Base-by-base conservation (phyloP, 2,329 filamentous ascomycete species). In the Raffaelea arxii region DNA sequence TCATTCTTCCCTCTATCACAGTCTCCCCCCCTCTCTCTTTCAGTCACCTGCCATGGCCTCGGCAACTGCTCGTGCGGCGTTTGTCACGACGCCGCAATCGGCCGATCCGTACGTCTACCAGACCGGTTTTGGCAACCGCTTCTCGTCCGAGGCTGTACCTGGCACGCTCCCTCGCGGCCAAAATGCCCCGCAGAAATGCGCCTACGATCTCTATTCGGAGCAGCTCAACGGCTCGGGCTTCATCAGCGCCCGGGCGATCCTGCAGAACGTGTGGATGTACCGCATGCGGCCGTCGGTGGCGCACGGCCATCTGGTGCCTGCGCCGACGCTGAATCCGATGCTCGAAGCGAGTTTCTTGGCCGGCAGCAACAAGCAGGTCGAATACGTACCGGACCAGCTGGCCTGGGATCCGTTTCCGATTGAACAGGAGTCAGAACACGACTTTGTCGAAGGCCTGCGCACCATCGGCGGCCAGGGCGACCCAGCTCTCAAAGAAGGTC, bases 41-140 rank as follows among this genome's bases (percentile, higher is more conserved):
- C 27, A 19, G 4, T 12, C 44, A 23, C 36, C 44, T 22, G 54
- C 53, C 24, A 56, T 52, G 11, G 55, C 57, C 25, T 47, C 46
- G 27, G 44, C 50, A 9, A 35, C 43, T 24, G 46, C 46, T 25
- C 40, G 32, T n/a, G 21, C 12, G 7, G 44, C 35, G 23, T 49
- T 46, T 14, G 35, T 41, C 6, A 45, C 44, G 10, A 14, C 19
- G 4, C 43, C 50, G 5, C 24, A 14, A 12, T 37, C 25, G 1
- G 51, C 49, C 23, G 50, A 69, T 67, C 58, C 74, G 61, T 60
- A 78, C 44, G 45, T 71, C 61, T 80, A 80, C 54, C 72, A 77
- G 69, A 58, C 67, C 19, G 77, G 75, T 19, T 78, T 78, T 53
- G 69, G 70, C 32, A 80, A 79, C 56, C 57, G 62, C 10, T 70